Evolutionary conservation across 345 rosid species (phyloP).

Genomic region (Sisymbrium irio): DNA sequence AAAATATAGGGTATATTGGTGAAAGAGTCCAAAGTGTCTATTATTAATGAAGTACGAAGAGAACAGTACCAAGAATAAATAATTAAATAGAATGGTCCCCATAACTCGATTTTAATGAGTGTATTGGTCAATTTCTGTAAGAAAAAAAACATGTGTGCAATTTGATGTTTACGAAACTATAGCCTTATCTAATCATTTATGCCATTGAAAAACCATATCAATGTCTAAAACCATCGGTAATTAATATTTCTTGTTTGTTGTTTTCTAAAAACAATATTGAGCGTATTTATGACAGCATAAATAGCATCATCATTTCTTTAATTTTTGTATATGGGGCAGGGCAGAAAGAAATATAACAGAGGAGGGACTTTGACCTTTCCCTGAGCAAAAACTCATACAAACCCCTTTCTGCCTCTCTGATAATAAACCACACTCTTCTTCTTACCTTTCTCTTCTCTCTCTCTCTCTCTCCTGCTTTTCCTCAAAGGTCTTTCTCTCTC

Average conservation of each 20-base stretch:
- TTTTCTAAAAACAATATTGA: neutral
- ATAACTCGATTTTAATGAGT: conserved; percentile 3
- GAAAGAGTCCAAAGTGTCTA: conserved; percentile 11
- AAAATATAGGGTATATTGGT: neutral
- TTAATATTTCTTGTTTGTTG: too few relatives aligned
- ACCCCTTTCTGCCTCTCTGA: conserved; percentile 33
- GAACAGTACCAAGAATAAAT: conserved; percentile 26
- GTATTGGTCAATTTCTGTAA: conserved; percentile 1
- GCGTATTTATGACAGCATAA: conserved; percentile 28
- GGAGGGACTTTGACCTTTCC: conserved; percentile 35
- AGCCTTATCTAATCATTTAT: conserved; percentile 14
- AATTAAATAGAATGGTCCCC: conserved; percentile 27
- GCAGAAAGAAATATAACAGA: neutral
- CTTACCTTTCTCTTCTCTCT: conserved; percentile 16
- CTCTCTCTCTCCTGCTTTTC: conserved; percentile 16
- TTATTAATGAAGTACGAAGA: conserved; percentile 20
- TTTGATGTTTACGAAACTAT: conserved; percentile 12
- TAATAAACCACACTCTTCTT: conserved; percentile 30
- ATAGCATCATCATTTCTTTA: conserved; percentile 14
- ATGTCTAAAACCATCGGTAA: neutral
- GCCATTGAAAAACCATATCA: conserved; percentile 19
- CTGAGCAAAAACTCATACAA: conserved; percentile 36
- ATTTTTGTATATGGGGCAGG: neutral
- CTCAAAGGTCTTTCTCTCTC: neutral
- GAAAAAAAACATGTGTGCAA: conserved; percentile 3